Conservation (phyloP, 2,329 filamentous ascomycete genomes). For the Daldinia eschscholtzii region DNA sequence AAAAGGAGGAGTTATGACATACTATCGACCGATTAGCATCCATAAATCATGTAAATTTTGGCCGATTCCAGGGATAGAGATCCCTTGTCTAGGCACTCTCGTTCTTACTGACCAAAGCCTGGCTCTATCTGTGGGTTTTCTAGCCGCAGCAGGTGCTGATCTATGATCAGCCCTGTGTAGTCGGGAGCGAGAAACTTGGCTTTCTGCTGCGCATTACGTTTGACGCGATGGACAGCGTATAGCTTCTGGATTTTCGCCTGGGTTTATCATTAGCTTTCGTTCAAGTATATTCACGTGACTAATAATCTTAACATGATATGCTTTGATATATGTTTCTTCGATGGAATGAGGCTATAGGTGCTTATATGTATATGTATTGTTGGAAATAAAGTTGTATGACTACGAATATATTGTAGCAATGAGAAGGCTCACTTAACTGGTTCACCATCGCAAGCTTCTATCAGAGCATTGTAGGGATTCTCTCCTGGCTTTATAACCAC, state of each 20-base stretch:
- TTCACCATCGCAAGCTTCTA: slow-evolving; percentile 74
- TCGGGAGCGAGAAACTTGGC: slow-evolving; percentile 76
- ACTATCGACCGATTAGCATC: slow-evolving; percentile 33
- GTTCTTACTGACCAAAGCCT: slow-evolving; percentile 62
- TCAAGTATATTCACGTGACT: slow-evolving; percentile 15
- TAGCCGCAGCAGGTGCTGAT: slow-evolving; percentile 79
- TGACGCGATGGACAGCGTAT: slow-evolving; percentile 80
- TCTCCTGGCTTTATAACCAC: slow-evolving; percentile 64
- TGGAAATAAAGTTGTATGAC: background rate
- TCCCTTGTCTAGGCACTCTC: background rate
- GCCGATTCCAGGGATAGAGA: background rate
- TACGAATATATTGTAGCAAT: slow-evolving; percentile 9
- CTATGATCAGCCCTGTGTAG: slow-evolving; percentile 79
- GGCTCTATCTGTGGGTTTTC: slow-evolving; percentile 73
- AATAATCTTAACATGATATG: background rate
- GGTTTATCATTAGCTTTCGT: slow-evolving; percentile 23
- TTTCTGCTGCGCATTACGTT: slow-evolving; percentile 81
- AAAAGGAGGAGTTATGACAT: slow-evolving; percentile 24
- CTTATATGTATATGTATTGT: background rate
- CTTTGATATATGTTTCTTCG: background rate
- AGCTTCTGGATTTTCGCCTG: slow-evolving; percentile 76
- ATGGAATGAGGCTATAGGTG: background rate
- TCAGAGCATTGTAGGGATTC: slow-evolving; percentile 83
- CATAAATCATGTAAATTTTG: background rate
- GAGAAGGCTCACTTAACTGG: slow-evolving; percentile 64